Evolutionary conservation across 192 early-diverging fungal genomes (phyloP), one percentile per base, ranked within the genome.

Genomic region (Helicostylum pulchrum): DNA sequence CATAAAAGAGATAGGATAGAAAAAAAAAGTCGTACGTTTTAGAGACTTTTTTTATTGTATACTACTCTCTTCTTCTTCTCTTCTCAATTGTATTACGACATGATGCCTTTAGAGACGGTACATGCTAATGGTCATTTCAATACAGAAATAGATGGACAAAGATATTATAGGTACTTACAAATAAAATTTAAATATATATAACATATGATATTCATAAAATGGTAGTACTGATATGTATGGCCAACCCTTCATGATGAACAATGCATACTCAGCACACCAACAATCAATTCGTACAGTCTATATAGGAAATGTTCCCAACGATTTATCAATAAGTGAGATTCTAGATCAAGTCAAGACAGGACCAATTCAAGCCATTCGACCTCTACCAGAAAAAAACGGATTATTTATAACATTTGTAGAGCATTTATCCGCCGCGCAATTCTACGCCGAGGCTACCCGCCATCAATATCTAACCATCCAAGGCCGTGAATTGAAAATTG

Each of bases 401-500:
- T 83, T 86, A 19, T 95, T 95, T 69, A 70, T 94, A 42, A 80
- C 92, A 9, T 95, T 95, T 70, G 54, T 94, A 39, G 87, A 93
- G 42, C 71, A 86, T 5, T 30, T 73, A 5, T 72, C 82, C 3
- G 93, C 93, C 8, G 66, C 70, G 7, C 64, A 78, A 19, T 89
- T 92, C 69, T 81, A 84, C 62, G 68, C 76, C 9, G 83, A 87
- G 12, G 79, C 77, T 26, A 71, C 75, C 17, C 53, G 71, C 7
- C 72, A 78, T 17, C 84, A 78, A 57, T 66, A 87, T 12, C 7
- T 17, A 17, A 39, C 6, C 1, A 53, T 94, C 14, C 65, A 78
- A 31, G 85, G 77, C 30, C 71, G 78, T 44, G 90, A 89, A 49
- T 65, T 92, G 31, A 86, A 82, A 53, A 80, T 92, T 20, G 89